Conservation (phyloP, 768 basidiomycete species). For the Royoungia palumana region DNA sequence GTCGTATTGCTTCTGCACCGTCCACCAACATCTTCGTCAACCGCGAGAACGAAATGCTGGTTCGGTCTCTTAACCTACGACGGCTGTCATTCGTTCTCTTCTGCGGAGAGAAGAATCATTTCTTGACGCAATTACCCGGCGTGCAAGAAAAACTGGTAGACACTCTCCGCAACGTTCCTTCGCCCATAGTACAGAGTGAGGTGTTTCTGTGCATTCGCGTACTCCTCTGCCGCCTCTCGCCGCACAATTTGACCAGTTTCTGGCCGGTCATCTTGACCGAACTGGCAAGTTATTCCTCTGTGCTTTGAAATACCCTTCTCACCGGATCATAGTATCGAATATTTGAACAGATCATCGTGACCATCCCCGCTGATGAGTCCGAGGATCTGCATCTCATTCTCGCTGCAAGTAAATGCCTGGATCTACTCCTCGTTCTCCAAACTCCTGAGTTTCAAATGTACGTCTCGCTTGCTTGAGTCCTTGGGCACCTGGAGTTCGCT, state of each 20-base stretch:
- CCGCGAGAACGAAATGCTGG: slow-evolving; percentile 87
- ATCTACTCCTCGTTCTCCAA: slow-evolving; percentile 87
- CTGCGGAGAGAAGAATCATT: slow-evolving; percentile 87
- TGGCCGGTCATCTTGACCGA: slow-evolving; percentile 97
- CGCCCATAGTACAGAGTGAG: slow-evolving; percentile 87
- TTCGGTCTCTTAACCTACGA: slow-evolving; percentile 82
- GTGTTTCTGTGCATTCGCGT: slow-evolving; percentile 93
- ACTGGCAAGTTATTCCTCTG: slow-evolving; percentile 49
- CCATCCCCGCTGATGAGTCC: slow-evolving; percentile 74
- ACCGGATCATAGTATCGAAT: slow-evolving; percentile 68
- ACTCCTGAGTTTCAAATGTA: slow-evolving; percentile 99
- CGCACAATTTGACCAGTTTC: slow-evolving; percentile 90
- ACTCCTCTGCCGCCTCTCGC: slow-evolving; percentile 82
- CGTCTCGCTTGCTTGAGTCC: slow-evolving; percentile 8
- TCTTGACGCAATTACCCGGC: slow-evolving; percentile 81
- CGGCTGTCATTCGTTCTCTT: slow-evolving; percentile 86
- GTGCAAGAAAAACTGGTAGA: slow-evolving; percentile 99
- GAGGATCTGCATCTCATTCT: slow-evolving; percentile 82
- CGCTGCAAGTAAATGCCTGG: slow-evolving; percentile 91
- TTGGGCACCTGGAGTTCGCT: not conserved
- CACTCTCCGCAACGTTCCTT: slow-evolving; percentile 72
- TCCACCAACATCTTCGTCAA: slow-evolving; percentile 97
- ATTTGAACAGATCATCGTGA: slow-evolving; percentile 75
- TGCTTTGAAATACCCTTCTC: not conserved
- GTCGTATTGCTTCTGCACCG: slow-evolving; percentile 76